phyloP scores from a whole-genome alignment of 2,329 filamentous ascomycete species.

The Pseudogymnoascus sp. region DNA sequence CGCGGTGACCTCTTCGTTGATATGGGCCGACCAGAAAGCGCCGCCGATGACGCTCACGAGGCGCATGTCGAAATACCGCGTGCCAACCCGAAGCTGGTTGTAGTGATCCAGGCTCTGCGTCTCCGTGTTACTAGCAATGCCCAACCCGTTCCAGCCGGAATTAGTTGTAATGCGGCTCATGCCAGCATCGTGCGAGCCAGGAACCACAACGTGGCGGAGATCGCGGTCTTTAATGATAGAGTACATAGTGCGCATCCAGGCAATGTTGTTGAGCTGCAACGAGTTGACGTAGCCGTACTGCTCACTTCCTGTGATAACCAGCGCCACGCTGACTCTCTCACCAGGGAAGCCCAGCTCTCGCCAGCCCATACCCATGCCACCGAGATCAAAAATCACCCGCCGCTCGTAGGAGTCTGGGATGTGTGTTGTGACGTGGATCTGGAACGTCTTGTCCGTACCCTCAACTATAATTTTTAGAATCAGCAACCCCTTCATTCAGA shows the following conservation, averaged over 20 bases:
- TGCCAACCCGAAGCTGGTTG: slow-evolving; percentile 38
- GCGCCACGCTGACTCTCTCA: slow-evolving; percentile 27
- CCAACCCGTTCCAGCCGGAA: slow-evolving; percentile 32
- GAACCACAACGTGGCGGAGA: slow-evolving; percentile 41
- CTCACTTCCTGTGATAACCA: slow-evolving; percentile 33
- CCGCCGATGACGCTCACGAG: neutral
- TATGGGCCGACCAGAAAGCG: neutral
- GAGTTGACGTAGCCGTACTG: slow-evolving; percentile 30
- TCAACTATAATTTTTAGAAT: neutral
- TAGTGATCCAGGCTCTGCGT: slow-evolving; percentile 41
- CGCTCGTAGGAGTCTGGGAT: neutral
- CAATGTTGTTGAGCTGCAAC: slow-evolving; percentile 23
- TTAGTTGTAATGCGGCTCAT: slow-evolving; percentile 37
- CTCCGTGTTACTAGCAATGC: slow-evolving; percentile 36
- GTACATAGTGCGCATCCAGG: slow-evolving; percentile 31
- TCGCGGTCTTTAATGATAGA: slow-evolving; percentile 32
- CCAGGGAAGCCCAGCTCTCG: slow-evolving; percentile 31
- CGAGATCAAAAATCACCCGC: neutral
- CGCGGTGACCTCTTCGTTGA: neutral
- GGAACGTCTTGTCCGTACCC: neutral
- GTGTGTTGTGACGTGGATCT: neutral
- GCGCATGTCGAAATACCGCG: neutral
- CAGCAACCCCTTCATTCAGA: neutral
- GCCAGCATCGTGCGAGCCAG: slow-evolving; percentile 43
- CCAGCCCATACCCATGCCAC: slow-evolving; percentile 30